Percentiles rank a stretch among this genome's conserved stretches.
Evolutionary conservation across 2,329 filamentous ascomycete genomes (phyloP).

Genomic region (Ceratocystis eucalypticola): DNA sequence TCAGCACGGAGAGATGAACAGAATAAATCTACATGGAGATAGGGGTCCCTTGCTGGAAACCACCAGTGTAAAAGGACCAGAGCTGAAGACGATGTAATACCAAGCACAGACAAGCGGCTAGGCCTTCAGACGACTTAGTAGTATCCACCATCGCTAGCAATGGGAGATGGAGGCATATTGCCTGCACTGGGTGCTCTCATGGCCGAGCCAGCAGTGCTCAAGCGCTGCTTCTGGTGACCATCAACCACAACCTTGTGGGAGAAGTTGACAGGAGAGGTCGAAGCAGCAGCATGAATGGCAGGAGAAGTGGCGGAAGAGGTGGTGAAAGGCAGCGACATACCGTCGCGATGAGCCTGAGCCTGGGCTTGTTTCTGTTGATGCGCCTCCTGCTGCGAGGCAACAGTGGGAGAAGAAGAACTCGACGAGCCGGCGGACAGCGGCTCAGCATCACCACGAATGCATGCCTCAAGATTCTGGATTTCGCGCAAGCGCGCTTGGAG

Average conservation of each 20-base stretch:
- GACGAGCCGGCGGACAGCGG: slow-evolving; percentile 13
- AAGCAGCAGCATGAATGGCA: slow-evolving; percentile 17
- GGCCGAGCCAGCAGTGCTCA: slow-evolving; percentile 39
- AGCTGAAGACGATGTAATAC: neutral
- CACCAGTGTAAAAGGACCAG: neutral
- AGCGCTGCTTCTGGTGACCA: slow-evolving; percentile 29
- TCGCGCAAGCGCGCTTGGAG: slow-evolving; percentile 74
- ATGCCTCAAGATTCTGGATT: slow-evolving; percentile 72
- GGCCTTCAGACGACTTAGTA: slow-evolving; percentile 24
- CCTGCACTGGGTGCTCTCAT: slow-evolving; percentile 40
- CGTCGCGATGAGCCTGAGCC: slow-evolving; percentile 19
- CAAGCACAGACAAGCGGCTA: neutral
- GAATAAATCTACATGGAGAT: neutral
- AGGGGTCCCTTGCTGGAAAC: no score
- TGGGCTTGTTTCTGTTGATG: slow-evolving; percentile 19
- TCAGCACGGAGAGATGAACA: neutral
- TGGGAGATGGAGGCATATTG: slow-evolving; percentile 47
- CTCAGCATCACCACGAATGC: slow-evolving; percentile 37
- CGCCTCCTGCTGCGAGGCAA: slow-evolving; percentile 17
- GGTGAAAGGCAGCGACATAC: slow-evolving; percentile 17
- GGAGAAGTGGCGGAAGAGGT: slow-evolving; percentile 19
- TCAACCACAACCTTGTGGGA: slow-evolving; percentile 23
- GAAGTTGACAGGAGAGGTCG: slow-evolving; percentile 21
- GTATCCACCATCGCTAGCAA: slow-evolving; percentile 51
- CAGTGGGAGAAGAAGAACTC: slow-evolving; percentile 14